Evolutionary conservation across 23 red algal genomes (phyloP).

Genomic region (Gracilaria domingensis): DNA sequence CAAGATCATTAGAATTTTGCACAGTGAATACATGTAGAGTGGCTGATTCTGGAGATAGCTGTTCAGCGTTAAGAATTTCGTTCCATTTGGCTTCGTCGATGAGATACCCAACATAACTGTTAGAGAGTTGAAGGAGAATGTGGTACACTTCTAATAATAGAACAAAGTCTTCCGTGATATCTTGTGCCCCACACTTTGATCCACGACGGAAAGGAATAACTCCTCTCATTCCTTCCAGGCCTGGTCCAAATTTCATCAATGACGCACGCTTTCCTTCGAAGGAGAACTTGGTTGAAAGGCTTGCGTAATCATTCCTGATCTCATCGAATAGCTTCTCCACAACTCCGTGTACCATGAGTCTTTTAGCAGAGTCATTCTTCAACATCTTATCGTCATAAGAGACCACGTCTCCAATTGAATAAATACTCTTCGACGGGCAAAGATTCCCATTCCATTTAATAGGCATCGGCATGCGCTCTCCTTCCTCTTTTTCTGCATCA

Average conservation of each 20-base stretch:
- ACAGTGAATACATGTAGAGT: constrained; percentile 10
- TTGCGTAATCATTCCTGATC: neutral
- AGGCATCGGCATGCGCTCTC: neutral
- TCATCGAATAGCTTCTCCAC: constrained; percentile 41
- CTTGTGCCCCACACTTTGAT: neutral
- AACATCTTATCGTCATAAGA: neutral
- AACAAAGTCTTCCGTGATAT: constrained; percentile 25
- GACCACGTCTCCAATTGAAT: neutral
- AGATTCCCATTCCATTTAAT: constrained; percentile 6
- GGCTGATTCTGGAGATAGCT: neutral
- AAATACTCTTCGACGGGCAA: constrained; percentile 5
- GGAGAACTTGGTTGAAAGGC: neutral
- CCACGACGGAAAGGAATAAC: constrained; percentile 7
- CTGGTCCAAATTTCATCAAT: neutral
- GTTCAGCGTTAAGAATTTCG: neutral
- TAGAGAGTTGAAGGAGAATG: constrained; percentile 25
- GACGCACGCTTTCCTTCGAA: neutral
- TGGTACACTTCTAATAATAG: constrained; percentile 17
- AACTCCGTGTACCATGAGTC: constrained; percentile 23
- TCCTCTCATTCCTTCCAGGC: constrained; percentile 22
- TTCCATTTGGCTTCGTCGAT: neutral
- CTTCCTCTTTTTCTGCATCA: neutral
- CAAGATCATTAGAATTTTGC: neutral
- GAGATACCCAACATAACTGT: neutral
- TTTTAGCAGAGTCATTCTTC: neutral